Conservation (phyloP, 2,329 filamentous ascomycete species). For the Pseudopyrenochaeta lycopersici region DNA sequence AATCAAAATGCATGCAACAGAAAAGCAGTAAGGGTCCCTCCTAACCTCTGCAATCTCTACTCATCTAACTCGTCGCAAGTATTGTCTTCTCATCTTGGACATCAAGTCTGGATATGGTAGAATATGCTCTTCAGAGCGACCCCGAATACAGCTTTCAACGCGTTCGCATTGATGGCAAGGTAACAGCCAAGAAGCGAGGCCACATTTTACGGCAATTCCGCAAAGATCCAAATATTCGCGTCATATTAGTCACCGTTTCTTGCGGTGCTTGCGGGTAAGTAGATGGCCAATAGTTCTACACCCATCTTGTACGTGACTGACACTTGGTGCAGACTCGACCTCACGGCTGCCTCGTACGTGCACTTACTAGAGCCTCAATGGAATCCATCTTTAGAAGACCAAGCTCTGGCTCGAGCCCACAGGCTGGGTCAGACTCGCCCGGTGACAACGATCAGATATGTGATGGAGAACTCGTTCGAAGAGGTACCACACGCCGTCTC, state of each 20-base stretch:
- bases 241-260: slow-evolving; percentile 59
- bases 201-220: slow-evolving; percentile 54
- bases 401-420: slow-evolving; percentile 50
- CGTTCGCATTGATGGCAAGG: slow-evolving; percentile 60
- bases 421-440: slow-evolving; percentile 27
- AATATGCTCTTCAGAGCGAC: slow-evolving; percentile 48
- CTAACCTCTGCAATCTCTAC: not conserved
- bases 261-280: slow-evolving; percentile 63
- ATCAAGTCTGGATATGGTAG: slow-evolving; percentile 58
- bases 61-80: slow-evolving; percentile 36
- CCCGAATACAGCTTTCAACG: slow-evolving; percentile 44
- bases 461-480: slow-evolving; percentile 52
- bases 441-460: slow-evolving; percentile 51
- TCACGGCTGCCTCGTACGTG: slow-evolving; percentile 58
- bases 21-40: slow-evolving; percentile 2
- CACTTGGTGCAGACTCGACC: slow-evolving; percentile 52
- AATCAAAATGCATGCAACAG: not conserved
- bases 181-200: slow-evolving; percentile 54
- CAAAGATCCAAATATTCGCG: slow-evolving; percentile 46
- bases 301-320: not conserved
- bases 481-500: slow-evolving; percentile 8
- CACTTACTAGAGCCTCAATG: slow-evolving; percentile 64
- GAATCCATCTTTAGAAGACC: slow-evolving; percentile 57
- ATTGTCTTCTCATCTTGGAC: slow-evolving; percentile 64
- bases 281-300: not conserved